Evolutionary conservation across 1,139 yeast species (phyloP), one percentile per base, ranked within the genome.

Genomic region (Sugiyamaella neomexicana): DNA sequence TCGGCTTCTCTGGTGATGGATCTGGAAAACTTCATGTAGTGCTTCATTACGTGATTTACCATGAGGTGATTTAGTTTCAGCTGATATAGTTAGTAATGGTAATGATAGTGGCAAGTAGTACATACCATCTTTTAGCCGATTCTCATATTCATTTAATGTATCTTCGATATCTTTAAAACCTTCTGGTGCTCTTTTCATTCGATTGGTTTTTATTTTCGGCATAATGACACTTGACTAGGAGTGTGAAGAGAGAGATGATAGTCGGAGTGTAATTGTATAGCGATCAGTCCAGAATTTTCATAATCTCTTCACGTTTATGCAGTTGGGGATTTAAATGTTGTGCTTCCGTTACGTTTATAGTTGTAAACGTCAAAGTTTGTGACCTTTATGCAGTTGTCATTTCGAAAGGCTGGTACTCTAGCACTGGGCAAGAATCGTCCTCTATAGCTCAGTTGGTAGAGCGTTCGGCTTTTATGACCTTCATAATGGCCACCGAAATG

Each of bases 161-260:
- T 88, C 85, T 60, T 83, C 82, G n/a, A 89, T 79, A 59, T 83
- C 84, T 1, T 77, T 78, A 66, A 79, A 89, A 2, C 95, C 97
- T n/a, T 77, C 82, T 0, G 97, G 96, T 0, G 93, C 82, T 37
- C 71, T 68, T 54, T 76, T 79, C 17, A 76, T 73, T 55, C 81
- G 69, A 52, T 70, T 70, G 31, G 77, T 74, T 61, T 74, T 75
- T 60, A 69, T 64, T 58, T 72, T 75, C 4, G 80, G 77, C 82
- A 78, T 79, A n/a, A n/a, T n/a, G n/a, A n/a, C n/a, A n/a, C n/a
- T n/a, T n/a, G n/a, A n/a, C n/a, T n/a, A n/a, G n/a, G n/a, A n/a
- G n/a, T n/a, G n/a, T n/a, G n/a, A n/a, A n/a, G n/a, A n/a, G n/a
- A n/a, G n/a, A n/a, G n/a, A n/a, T 16, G 38, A 29, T 9, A 12